These are phyloP conservation scores for Fusarium buharicum DNA, from an alignment of 2,329 filamentous ascomycete genomes.

Conservation along the genomic window DNA sequence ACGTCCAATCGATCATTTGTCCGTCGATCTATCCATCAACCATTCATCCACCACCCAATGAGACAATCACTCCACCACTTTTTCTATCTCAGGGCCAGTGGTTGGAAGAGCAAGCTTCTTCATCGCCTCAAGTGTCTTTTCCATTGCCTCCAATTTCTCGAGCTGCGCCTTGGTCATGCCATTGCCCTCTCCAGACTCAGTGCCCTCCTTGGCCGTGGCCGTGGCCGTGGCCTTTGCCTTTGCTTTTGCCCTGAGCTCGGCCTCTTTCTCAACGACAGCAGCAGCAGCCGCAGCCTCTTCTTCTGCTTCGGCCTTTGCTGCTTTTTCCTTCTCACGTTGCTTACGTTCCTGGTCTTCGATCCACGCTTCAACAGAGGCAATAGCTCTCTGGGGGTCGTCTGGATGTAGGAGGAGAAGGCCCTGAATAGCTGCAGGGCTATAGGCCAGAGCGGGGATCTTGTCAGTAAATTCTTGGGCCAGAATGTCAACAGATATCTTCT, in stretches of 20 bases:
- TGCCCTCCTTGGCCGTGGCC: not conserved
- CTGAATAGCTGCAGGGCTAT: constrained; percentile 35
- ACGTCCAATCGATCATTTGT: no score
- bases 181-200: no score
- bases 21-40: not conserved
- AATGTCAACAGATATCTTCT: not conserved
- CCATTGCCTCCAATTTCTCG: no score
- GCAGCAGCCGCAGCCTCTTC: not conserved
- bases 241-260: not conserved
- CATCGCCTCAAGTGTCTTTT: no score
- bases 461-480: constrained; percentile 18
- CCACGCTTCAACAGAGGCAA: constrained; percentile 12
- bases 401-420: constrained; percentile 31
- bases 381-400: constrained; percentile 19
- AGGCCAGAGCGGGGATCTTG: constrained; percentile 18
- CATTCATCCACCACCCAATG: not conserved
- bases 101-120: no score
- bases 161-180: no score
- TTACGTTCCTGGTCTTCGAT: constrained; percentile 11
- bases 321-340: not conserved
- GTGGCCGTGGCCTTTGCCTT: not conserved
- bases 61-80: no score
- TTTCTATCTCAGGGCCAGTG: no score
- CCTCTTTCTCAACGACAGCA: not conserved
- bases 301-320: not conserved